Conservation (phyloP, 2,329 filamentous ascomycete genomes). For the Aspergillus costaricaensis region DNA sequence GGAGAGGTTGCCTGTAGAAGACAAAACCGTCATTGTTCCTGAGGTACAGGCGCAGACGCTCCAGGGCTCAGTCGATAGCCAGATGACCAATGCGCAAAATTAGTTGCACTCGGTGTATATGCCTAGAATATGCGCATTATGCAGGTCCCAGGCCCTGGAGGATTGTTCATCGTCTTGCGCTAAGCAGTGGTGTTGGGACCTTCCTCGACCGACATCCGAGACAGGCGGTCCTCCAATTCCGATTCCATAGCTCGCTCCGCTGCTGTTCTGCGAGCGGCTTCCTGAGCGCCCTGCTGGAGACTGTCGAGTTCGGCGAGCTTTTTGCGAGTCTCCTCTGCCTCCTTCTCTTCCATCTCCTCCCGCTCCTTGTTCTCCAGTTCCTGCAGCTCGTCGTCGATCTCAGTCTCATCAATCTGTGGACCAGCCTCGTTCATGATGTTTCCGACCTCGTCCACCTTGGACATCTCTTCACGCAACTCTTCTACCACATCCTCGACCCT, state of each 20-base stretch:
- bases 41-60: conserved; percentile 8
- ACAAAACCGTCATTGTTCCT: conserved; percentile 3
- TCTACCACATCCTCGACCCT: conserved; percentile 76
- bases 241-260: conserved; percentile 31
- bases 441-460: conserved; percentile 77
- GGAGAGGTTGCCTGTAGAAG: conserved; percentile 5
- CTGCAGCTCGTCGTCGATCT: conserved; percentile 86
- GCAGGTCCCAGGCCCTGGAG: neutral
- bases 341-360: conserved; percentile 50
- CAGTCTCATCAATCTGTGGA: conserved; percentile 69
- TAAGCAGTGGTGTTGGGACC: conserved; percentile 26
- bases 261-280: conserved; percentile 37
- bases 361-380: conserved; percentile 66
- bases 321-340: conserved; percentile 51
- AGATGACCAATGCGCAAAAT: conserved; percentile 6
- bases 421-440: conserved; percentile 70
- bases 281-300: conserved; percentile 44
- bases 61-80: conserved; percentile 12
- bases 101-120: neutral
- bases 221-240: conserved; percentile 41
- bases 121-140: neutral
- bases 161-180: conserved; percentile 8
- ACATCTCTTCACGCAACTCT: conserved; percentile 75
- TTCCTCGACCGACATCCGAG: conserved; percentile 46
- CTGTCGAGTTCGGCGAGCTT: conserved; percentile 53